Base-by-base conservation (phyloP, 106 monocot genomes). In the Chionographis japonica region DNA sequence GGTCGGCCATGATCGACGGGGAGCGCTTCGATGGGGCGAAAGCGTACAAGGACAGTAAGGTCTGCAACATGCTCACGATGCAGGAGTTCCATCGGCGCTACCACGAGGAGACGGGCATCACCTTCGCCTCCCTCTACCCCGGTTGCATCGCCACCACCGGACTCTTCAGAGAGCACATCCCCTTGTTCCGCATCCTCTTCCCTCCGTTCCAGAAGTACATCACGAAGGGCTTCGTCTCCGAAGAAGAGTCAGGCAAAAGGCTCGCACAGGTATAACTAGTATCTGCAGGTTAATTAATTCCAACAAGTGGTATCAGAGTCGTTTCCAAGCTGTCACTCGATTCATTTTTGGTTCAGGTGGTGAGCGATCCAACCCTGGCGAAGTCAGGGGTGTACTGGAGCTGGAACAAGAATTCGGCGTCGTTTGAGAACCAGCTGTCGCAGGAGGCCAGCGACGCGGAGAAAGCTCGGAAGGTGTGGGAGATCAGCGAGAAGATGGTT, bases 341-440 rank as follows among this genome's bases (percentile, higher is more conserved):
- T 46, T 46, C 46, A 46, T 36, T 66, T 40, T 52, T 74, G 2
- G 12, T 77, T 42, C 74, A 93, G 92, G 94, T 94, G 74, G 90
- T 88, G 52, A 81, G 78, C 11, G 90, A 94, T 62, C 94, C 90
- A 10, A 94, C 83, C 74, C 60, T 94, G 69, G 83, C 81, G 39
- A 94, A 94, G 77, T 94, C 94, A 0, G 94, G 94, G 3, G 94
- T 94, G 36, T 94, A 94, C 80, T 94, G 94, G 94, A 94, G 94
- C 81, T 94, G 94, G 94, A 94, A 94, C 88, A 78, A 80, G 46
- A 78, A 87, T 56, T 90, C 90, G 16, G 94, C 94, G 1, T 94
- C 94, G 0, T 94, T 94, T 40, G 85, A 94, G 76, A 94, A 94
- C 75, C 83, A 94, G 85, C 77, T 90, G 16, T 94, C 94, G 6